These are phyloP conservation scores for Artomyces pyxidatus DNA, from an alignment of 768 basidiomycete species.

Conservation along the genomic window DNA sequence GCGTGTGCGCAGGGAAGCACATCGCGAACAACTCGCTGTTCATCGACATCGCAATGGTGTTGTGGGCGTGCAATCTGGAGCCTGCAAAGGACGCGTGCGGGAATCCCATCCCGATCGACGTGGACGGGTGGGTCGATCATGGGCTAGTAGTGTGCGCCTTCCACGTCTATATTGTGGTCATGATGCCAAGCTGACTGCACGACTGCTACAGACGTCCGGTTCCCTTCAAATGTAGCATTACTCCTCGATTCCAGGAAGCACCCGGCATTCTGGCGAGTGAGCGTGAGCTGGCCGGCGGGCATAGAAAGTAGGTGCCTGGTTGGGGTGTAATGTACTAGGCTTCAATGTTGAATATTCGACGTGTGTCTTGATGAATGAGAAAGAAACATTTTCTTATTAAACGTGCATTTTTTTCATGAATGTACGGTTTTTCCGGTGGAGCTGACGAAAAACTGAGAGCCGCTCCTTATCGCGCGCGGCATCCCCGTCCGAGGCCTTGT, in stretches of 20 bases:
- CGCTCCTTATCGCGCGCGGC: neutral
- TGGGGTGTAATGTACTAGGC: too few relatives aligned
- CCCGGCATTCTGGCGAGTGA: neutral
- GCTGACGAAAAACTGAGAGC: too few relatives aligned
- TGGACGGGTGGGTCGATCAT: neutral
- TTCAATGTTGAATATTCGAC: too few relatives aligned
- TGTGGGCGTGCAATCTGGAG: constrained; percentile 13
- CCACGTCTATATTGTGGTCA: neutral
- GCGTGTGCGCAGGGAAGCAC: constrained; percentile 15
- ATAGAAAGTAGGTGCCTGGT: too few relatives aligned
- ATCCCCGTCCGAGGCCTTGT: neutral
- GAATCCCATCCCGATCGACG: neutral
- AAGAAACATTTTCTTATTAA: neutral
- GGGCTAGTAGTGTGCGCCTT: constrained; percentile 12
- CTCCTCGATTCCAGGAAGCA: constrained; percentile 9
- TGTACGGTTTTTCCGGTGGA: too few relatives aligned
- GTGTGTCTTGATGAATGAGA: neutral
- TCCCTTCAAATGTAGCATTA: constrained; percentile 15
- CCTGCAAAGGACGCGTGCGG: constrained; percentile 4
- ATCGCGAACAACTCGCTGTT: constrained; percentile 14
- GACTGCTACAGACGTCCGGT: constrained; percentile 8
- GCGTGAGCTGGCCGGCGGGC: too few relatives aligned
- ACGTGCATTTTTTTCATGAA: neutral
- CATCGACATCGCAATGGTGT: constrained; percentile 11
- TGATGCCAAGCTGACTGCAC: neutral